Evolutionary conservation across 345 rosid genomes (phyloP).

Genomic region (Eucalyptus paniculata): DNA sequence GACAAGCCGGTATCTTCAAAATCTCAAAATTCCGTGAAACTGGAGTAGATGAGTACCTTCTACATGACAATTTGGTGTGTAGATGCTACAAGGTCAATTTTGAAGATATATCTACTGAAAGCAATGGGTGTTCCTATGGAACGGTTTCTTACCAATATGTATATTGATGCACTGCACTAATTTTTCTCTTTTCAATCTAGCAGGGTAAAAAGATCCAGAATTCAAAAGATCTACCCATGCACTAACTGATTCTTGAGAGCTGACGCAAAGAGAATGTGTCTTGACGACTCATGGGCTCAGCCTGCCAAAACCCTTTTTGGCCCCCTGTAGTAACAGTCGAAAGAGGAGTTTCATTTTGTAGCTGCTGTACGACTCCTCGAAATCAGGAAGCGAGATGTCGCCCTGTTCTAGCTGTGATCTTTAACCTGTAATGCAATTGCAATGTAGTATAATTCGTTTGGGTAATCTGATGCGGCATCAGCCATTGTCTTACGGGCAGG

Average conservation of each 20-base stretch:
- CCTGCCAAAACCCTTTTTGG: background rate
- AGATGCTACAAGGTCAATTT: background rate
- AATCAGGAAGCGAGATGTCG: background rate
- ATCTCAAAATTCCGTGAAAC: background rate
- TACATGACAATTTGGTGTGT: background rate
- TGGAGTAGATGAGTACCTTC: background rate
- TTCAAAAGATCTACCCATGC: background rate
- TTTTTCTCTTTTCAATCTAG: background rate
- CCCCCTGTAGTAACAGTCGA: background rate
- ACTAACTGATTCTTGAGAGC: background rate
- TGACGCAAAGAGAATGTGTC: background rate
- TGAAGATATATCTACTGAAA: background rate
- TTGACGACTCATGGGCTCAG: background rate
- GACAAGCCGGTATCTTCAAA: background rate
- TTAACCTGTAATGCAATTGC: background rate
- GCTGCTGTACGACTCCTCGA: background rate
- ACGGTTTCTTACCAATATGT: background rate
- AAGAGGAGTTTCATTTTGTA: background rate
- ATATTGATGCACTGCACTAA: background rate
- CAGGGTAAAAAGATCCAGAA: background rate
- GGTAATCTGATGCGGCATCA: background rate
- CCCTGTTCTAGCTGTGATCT: background rate
- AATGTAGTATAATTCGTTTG: background rate
- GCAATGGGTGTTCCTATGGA: background rate
- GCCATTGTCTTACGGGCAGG: background rate